These are phyloP conservation scores for Aspergillus alliaceus DNA, from an alignment of 2,329 filamentous ascomycete species.

Conservation along the genomic window DNA sequence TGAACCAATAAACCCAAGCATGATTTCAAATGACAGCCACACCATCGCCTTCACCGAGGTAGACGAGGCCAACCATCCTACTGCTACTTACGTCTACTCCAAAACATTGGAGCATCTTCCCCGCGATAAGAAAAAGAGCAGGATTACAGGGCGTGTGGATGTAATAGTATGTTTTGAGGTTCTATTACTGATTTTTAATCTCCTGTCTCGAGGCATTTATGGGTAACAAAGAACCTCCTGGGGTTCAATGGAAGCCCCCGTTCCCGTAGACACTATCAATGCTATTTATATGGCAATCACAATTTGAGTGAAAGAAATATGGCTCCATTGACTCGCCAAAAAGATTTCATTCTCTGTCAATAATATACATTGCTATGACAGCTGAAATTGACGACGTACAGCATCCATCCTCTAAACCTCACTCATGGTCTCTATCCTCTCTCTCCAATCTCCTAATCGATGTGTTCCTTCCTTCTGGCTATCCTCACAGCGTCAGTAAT, in stretches of 20 bases:
- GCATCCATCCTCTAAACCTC: conserved; percentile 16
- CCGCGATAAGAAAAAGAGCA: not conserved
- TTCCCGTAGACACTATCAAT: not conserved
- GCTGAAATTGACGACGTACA: not conserved
- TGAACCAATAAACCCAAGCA: not conserved
- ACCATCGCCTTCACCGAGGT: conserved; percentile 34
- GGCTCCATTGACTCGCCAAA: not conserved
- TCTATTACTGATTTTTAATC: not conserved
- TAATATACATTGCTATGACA: not conserved
- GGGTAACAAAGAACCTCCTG: not conserved
- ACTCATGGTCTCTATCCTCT: conserved; percentile 25
- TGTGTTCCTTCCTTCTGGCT: conserved; percentile 84
- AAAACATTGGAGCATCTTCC: conserved; percentile 12
- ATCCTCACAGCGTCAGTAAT: conserved; percentile 77
- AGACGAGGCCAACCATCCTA: conserved; percentile 53
- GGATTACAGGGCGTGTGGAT: conserved; percentile 45
- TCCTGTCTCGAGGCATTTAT: not conserved
- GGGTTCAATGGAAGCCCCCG: not conserved
- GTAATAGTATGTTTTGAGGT: conserved; percentile 33
- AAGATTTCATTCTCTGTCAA: not conserved
- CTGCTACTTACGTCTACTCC: conserved; percentile 52
- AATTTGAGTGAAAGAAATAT: no score
- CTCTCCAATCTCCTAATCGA: conserved; percentile 54
- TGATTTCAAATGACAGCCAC: conserved; percentile 12
- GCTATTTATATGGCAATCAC: no score